phyloP scores from a whole-genome alignment of 1,284 basidiomycete genomes.

The Ceratobasidium sp. region DNA sequence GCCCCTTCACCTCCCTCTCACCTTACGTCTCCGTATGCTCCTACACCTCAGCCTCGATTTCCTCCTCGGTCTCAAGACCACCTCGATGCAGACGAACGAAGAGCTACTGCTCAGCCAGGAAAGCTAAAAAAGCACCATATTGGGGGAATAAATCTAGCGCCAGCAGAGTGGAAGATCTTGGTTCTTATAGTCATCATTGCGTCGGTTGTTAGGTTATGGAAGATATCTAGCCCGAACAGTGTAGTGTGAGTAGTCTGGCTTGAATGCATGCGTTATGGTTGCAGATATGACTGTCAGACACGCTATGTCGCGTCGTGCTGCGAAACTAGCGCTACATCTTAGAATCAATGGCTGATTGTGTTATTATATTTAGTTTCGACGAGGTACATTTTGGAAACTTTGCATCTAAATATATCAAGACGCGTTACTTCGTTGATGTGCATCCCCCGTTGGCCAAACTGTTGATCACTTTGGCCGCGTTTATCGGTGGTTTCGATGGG shows the following conservation, averaged over 20 bases:
- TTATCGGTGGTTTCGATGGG: slow-evolving; percentile 91
- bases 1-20: slow-evolving; percentile 34
- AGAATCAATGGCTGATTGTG: background rate
- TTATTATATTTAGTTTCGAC: slow-evolving; percentile 76
- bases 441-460: slow-evolving; percentile 98
- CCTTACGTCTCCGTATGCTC: slow-evolving; percentile 22
- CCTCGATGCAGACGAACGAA: slow-evolving; percentile 77
- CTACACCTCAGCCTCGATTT: slow-evolving; percentile 65
- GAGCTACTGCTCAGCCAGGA: slow-evolving; percentile 66
- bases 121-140: slow-evolving; percentile 46
- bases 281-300: too few relatives aligned
- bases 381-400: slow-evolving; percentile 98
- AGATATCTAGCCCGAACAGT: slow-evolving; percentile 83
- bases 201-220: slow-evolving; percentile 79
- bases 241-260: slow-evolving; percentile 78
- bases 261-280: background rate
- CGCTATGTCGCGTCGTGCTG: too few relatives aligned
- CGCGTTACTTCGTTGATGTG: slow-evolving; percentile 94
- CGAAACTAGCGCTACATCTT: background rate
- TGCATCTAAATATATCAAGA: slow-evolving; percentile 90
- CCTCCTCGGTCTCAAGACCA: slow-evolving; percentile 72
- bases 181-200: slow-evolving; percentile 75
- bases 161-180: slow-evolving; percentile 81
- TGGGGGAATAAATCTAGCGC: slow-evolving; percentile 75
- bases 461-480: slow-evolving; percentile 91